These are phyloP conservation scores for Zoysia pacifica DNA, from an alignment of 176 grass and related monocot genomes.

Conservation along the genomic window DNA sequence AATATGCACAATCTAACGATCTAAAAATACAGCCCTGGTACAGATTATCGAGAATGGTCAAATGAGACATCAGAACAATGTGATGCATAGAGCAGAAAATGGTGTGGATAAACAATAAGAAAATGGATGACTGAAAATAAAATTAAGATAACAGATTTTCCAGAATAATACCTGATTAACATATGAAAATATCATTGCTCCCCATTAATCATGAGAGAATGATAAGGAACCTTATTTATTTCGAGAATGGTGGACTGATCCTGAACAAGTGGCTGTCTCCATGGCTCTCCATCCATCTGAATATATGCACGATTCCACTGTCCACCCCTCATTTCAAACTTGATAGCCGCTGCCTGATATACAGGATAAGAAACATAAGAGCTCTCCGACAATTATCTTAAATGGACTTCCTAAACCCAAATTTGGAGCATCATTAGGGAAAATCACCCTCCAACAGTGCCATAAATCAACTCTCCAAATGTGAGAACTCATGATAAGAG, in stretches of 20 bases:
- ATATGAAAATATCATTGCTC: conserved; percentile 37
- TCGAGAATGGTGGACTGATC: conserved; percentile 72
- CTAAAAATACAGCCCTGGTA: conserved; percentile 37
- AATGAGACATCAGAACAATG: background rate
- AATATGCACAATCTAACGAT: conserved; percentile 46
- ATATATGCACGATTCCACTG: conserved; percentile 79
- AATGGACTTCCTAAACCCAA: too few species aligned
- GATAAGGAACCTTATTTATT: conserved; percentile 77
- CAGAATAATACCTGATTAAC: too few species aligned
- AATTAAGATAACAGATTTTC: background rate
- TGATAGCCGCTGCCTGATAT: conserved; percentile 74
- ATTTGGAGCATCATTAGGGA: too few species aligned
- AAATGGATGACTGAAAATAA: background rate
- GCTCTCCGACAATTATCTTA: too few species aligned
- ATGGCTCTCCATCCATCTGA: conserved; percentile 94
- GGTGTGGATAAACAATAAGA: background rate
- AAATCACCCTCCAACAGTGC: too few species aligned
- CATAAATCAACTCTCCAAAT: too few species aligned
- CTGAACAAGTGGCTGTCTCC: conserved; percentile 73
- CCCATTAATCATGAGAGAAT: conserved; percentile 79
- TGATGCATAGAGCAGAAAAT: background rate
- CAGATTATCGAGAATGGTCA: background rate
- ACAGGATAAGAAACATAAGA: background rate
- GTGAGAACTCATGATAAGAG: too few species aligned
- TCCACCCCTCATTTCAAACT: conserved; percentile 82